Evolutionary conservation across 2,329 filamentous ascomycete species (phyloP).

Genomic region (Fusarium clavum): DNA sequence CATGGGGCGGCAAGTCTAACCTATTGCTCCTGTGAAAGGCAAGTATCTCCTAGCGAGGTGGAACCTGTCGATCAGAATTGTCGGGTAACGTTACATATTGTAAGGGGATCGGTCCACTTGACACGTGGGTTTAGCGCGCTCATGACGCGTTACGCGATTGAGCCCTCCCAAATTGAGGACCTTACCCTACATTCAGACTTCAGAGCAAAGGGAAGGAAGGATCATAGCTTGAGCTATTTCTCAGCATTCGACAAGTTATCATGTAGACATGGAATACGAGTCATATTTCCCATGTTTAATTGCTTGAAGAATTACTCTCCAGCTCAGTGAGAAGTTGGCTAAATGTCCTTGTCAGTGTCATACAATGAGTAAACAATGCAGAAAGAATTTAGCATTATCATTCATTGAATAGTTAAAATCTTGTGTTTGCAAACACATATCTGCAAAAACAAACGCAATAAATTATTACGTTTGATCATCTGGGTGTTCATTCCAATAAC

Average conservation of each 20-base stretch:
- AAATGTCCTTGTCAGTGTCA: no score
- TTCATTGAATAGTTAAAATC: no score
- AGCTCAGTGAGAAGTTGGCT: neutral
- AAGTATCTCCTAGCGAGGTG: neutral
- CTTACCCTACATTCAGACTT: neutral
- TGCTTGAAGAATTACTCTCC: accelerated
- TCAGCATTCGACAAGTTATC: accelerated
- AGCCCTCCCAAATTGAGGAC: neutral
- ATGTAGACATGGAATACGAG: accelerated
- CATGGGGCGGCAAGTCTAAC: neutral
- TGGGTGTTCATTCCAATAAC: accelerated
- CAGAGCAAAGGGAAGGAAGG: accelerated
- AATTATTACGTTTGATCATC: no score
- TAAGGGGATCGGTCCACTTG: neutral
- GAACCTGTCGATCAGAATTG: neutral
- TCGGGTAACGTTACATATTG: neutral
- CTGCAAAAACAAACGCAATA: no score
- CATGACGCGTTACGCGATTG: neutral
- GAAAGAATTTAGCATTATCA: no score
- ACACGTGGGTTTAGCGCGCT: neutral
- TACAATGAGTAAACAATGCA: no score
- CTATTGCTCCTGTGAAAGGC: neutral
- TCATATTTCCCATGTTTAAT: accelerated
- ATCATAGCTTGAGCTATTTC: neutral
- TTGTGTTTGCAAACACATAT: no score